Base-by-base conservation (phyloP, 352 stramenopile species). In the Saprolegnia parasitica region DNA sequence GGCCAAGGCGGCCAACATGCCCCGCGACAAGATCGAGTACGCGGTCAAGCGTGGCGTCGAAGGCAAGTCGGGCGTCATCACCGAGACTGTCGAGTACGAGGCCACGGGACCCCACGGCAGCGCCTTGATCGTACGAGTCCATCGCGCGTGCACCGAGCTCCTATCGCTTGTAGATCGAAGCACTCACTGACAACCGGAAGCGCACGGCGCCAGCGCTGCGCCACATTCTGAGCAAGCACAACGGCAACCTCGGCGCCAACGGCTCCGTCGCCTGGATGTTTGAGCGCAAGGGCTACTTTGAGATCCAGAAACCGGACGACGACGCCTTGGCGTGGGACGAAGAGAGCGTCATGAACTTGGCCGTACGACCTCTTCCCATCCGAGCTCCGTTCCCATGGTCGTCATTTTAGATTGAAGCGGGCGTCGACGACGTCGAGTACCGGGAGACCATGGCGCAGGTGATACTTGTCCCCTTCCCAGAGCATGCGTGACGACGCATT, bases 251-350 rank as follows among this genome's bases (percentile, higher is more conserved):
- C 24, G 85, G 83, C 32, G 90, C 81, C n/a, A 93, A 76, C 60
- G 83, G 85, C 45, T 91, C 85, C 9, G 85, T 93, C 15, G 80
- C 84, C 8, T 93, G 86, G 86, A 91, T 91, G 83, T 93, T 91
- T 61, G 82, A 91, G 66, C 82, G 75, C 74, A 93, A 93, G 72
- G 86, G 86, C 13, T 93, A 91, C 72, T 72, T 93, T 29, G 83
- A 93, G 78, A 84, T 93, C 13, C 21, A 52, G 35, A 24, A 13
- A 21, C 21, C 47, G 4, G 40, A 35, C 21, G n/a, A 21, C 21
- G 21, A 70, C 18, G 50, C 55, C 29, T 35, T 65, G 56, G 47
- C 26, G 23, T 68, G 32, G 67, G 83, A 93, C 56, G 83, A 93
- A 64, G 83, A 93, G 68, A 75, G 71, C 39, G 70, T 93, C 24